phyloP scores from a whole-genome alignment of 768 basidiomycete species.

The Boletales sp. region DNA sequence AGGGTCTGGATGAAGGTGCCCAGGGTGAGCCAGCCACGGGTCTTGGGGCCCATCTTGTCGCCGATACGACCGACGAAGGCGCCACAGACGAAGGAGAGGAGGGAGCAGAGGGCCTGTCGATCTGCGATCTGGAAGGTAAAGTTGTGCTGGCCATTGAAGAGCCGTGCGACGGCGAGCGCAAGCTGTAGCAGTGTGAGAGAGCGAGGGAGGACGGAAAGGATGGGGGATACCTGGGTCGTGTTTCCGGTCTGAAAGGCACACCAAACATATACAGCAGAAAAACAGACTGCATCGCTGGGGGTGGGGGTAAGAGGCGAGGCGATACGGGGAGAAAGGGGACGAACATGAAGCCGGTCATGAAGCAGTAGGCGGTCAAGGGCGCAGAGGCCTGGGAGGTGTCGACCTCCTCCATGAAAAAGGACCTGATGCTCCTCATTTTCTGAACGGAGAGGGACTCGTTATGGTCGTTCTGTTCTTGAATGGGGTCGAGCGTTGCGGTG shows the following conservation, averaged over 20 bases:
- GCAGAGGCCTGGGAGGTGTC: slow-evolving; percentile 35
- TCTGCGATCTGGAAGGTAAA: slow-evolving; percentile 73
- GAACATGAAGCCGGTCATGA: slow-evolving; percentile 79
- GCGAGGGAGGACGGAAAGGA: neutral
- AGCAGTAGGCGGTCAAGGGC: slow-evolving; percentile 63
- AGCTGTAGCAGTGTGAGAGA: slow-evolving; percentile 41
- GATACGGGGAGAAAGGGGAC: slow-evolving; percentile 20
- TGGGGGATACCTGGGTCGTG: slow-evolving; percentile 67
- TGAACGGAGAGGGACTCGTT: too few species aligned
- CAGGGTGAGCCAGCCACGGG: slow-evolving; percentile 68
- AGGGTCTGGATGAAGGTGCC: slow-evolving; percentile 74
- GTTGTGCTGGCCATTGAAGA: slow-evolving; percentile 59
- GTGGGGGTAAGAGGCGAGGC: neutral
- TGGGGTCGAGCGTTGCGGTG: slow-evolving; percentile 3
- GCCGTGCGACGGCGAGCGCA: slow-evolving; percentile 72
- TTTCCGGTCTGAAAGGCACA: slow-evolving; percentile 85
- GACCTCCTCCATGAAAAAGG: slow-evolving; percentile 21
- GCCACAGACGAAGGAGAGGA: slow-evolving; percentile 72
- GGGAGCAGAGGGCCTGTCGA: slow-evolving; percentile 78
- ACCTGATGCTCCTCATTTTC: slow-evolving; percentile 11
- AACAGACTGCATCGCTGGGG: slow-evolving; percentile 63
- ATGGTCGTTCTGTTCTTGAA: slow-evolving; percentile 8
- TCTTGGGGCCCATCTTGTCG: slow-evolving; percentile 72
- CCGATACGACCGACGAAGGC: slow-evolving; percentile 81
- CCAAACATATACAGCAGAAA: slow-evolving; percentile 81